Conservation (phyloP, 2,329 filamentous ascomycete genomes). For the Rutstroemia sp. region DNA sequence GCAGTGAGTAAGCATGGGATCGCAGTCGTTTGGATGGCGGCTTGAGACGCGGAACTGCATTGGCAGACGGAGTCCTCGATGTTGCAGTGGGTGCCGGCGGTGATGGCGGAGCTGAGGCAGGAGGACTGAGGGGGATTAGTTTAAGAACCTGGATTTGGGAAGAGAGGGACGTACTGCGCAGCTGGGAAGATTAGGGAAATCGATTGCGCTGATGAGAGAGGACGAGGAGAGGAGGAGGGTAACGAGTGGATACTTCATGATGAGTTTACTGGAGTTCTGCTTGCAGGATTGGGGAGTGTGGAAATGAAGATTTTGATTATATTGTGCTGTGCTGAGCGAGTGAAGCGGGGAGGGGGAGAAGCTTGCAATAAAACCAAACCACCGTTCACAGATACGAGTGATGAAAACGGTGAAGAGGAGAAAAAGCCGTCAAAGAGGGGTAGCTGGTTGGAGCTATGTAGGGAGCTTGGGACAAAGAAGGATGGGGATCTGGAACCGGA, state of each 20-base stretch:
- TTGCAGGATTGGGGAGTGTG: too few species aligned
- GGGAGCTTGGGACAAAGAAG: too few species aligned
- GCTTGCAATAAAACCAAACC: too few species aligned
- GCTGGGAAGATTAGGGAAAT: conserved; percentile 30
- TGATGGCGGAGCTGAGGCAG: conserved; percentile 33
- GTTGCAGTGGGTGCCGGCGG: conserved; percentile 31
- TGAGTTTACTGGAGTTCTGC: conserved; percentile 14
- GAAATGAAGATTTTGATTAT: neutral
- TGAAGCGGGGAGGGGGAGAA: too few species aligned
- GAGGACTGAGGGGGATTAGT: neutral
- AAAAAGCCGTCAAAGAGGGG: too few species aligned
- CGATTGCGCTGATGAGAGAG: conserved; percentile 34
- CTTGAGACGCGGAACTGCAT: conserved; percentile 25
- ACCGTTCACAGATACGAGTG: too few species aligned
- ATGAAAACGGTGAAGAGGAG: too few species aligned
- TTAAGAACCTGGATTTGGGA: neutral
- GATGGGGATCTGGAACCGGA: too few species aligned
- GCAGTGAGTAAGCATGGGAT: conserved; percentile 22
- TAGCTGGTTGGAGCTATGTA: too few species aligned
- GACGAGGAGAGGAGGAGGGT: conserved; percentile 27
- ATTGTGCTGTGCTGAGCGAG: too few species aligned
- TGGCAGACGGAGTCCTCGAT: conserved; percentile 33
- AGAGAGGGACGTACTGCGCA: conserved; percentile 35
- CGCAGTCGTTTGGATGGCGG: conserved; percentile 29
- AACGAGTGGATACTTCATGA: conserved; percentile 36